Evolutionary conservation across 2,329 filamentous ascomycete species (phyloP).

Genomic region (Aspergillus arachidicola): DNA sequence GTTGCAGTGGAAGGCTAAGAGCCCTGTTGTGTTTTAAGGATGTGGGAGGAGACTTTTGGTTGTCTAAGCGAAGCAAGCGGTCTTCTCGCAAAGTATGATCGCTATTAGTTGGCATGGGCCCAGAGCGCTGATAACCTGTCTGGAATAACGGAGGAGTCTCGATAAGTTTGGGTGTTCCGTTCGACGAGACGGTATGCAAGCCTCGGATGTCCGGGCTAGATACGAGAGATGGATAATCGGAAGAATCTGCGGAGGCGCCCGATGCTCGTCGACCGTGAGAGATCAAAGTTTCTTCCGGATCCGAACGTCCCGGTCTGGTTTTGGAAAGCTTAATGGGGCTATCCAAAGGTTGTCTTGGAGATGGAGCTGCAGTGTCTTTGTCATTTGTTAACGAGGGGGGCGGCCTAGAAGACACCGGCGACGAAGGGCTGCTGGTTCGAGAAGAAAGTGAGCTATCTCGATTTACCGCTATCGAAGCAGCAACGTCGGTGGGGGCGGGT

Average conservation of each 20-base stretch:
- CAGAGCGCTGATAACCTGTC: constrained; percentile 20
- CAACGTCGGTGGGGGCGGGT: background rate
- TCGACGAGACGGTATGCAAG: constrained; percentile 30
- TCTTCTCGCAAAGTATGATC: constrained; percentile 36
- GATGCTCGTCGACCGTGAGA: constrained; percentile 29
- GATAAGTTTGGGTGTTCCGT: constrained; percentile 26
- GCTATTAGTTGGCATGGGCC: constrained; percentile 21
- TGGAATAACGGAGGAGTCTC: constrained; percentile 29
- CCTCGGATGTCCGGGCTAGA: constrained; percentile 34
- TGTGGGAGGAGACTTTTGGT: constrained; percentile 25
- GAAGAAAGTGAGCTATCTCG: background rate
- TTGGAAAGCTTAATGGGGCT: constrained; percentile 39
- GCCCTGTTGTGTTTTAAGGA: constrained; percentile 32
- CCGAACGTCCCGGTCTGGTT: constrained; percentile 22
- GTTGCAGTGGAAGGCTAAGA: constrained; percentile 41
- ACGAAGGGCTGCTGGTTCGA: constrained; percentile 1
- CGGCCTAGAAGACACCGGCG: background rate
- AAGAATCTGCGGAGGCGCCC: constrained; percentile 34
- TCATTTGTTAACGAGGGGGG: constrained; percentile 3
- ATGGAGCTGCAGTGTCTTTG: background rate
- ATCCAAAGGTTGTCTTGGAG: constrained; percentile 31
- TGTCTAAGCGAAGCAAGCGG: constrained; percentile 32
- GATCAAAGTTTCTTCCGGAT: constrained; percentile 24
- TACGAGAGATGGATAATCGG: constrained; percentile 34
- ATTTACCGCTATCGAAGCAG: background rate